Conservation (phyloP, 192 early-diverging fungal genomes). For the Backusella tarrabulga region DNA sequence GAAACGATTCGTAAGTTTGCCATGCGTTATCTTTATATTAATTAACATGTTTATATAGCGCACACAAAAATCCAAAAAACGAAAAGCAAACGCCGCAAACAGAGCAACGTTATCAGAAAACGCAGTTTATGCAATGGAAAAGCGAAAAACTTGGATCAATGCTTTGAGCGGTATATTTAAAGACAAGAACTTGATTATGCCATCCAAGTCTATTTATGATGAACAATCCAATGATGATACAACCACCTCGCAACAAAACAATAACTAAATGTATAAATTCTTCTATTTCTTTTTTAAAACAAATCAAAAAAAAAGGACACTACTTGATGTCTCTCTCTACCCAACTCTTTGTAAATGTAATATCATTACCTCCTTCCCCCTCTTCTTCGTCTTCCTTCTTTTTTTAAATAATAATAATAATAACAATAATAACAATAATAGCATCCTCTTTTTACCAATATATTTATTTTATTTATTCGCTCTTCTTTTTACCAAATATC, state of each 20-base stretch:
- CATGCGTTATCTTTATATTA: neutral
- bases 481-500: constrained; percentile 26
- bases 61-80: constrained; percentile 70
- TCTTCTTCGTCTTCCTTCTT: neutral
- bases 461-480: constrained; percentile 10
- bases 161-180: constrained; percentile 54
- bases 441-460: neutral
- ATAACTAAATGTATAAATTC: neutral
- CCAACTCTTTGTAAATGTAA: neutral
- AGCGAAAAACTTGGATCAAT: constrained; percentile 64
- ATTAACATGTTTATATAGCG: constrained; percentile 26
- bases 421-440: neutral
- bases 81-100: constrained; percentile 52
- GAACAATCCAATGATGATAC: neutral
- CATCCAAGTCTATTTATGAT: constrained; percentile 27
- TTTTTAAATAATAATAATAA: constrained; percentile 5
- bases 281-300: neutral
- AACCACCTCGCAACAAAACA: neutral
- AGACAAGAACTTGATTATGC: constrained; percentile 32
- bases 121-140: constrained; percentile 62
- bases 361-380: neutral
- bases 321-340: neutral
- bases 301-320: neutral
- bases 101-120: constrained; percentile 65
- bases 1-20: constrained; percentile 76